Percentiles rank a stretch among this genome's conserved stretches.
Evolutionary conservation across 305 asterid species (phyloP).

Genomic region (Coffea humblotiana): DNA sequence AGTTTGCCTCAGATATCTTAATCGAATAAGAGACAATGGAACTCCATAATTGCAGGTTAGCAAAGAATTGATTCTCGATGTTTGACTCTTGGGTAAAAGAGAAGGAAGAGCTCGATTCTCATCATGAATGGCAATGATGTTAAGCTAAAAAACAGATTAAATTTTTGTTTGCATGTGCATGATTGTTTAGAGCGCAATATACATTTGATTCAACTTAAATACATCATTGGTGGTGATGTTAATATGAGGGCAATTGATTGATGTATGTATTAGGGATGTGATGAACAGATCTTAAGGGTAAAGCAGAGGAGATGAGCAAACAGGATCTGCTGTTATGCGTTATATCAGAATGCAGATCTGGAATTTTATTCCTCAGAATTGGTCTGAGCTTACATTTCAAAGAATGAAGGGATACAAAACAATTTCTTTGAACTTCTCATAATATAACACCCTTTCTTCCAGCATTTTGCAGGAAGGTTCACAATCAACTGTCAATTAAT

Average conservation of each 20-base stretch:
- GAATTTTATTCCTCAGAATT: constrained; percentile 12
- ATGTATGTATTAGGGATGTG: not conserved
- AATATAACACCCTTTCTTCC: constrained; percentile 8
- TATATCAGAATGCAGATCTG: not conserved
- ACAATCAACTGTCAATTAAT: not conserved
- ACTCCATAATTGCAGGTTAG: not conserved
- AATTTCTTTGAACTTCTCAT: constrained; percentile 3
- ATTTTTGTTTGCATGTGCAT: not conserved
- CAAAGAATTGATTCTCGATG: not conserved
- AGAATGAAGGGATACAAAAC: not conserved
- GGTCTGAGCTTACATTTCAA: constrained; percentile 7
- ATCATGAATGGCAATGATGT: not conserved
- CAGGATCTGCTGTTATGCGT: not conserved
- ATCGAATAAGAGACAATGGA: not conserved
- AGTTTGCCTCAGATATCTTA: no score
- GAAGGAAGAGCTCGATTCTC: not conserved
- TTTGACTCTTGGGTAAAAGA: not conserved
- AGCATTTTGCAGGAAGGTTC: constrained; percentile 16
- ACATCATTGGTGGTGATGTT: not conserved
- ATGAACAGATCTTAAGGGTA: not conserved
- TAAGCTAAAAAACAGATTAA: not conserved
- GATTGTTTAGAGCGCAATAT: not conserved
- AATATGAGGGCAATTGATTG: not conserved
- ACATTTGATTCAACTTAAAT: not conserved
- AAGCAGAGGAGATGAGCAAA: not conserved